phyloP scores from a whole-genome alignment of 768 basidiomycete genomes.

The Naematelia encephala region DNA sequence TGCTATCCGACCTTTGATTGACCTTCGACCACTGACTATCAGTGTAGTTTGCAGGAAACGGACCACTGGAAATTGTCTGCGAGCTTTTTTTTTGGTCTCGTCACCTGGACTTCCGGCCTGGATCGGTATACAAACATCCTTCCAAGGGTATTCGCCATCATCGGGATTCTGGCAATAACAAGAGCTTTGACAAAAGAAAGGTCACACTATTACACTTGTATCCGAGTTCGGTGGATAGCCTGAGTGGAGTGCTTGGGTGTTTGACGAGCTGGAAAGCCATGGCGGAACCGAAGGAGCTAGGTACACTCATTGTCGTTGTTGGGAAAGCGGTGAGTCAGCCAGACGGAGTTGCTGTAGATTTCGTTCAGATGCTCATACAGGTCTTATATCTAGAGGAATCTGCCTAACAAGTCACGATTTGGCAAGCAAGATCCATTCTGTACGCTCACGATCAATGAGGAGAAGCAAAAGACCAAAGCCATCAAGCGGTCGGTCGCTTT shows the following conservation, averaged over 20 bases:
- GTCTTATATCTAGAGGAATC: slow-evolving; percentile 55
- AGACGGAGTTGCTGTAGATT: slow-evolving; percentile 17
- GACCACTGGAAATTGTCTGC: too few species aligned
- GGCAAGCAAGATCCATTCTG: slow-evolving; percentile 90
- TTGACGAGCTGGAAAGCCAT: not conserved
- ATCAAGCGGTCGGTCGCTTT: slow-evolving; percentile 57
- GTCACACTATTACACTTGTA: too few species aligned
- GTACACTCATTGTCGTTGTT: slow-evolving; percentile 78
- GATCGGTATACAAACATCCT: too few species aligned
- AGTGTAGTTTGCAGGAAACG: too few species aligned
- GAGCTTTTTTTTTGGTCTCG: too few species aligned
- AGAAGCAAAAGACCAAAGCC: slow-evolving; percentile 65
- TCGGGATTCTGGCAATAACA: too few species aligned
- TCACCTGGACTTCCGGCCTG: too few species aligned
- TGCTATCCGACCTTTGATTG: not conserved
- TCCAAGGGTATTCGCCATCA: too few species aligned
- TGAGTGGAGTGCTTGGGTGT: not conserved
- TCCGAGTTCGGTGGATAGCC: too few species aligned
- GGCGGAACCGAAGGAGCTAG: slow-evolving; percentile 59
- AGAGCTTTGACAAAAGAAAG: too few species aligned
- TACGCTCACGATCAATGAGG: slow-evolving; percentile 62
- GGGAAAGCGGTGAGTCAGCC: slow-evolving; percentile 70
- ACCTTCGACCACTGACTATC: too few species aligned
- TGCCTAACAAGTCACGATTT: slow-evolving; percentile 76
- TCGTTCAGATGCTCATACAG: not conserved